Conservation (phyloP, 1,284 basidiomycete genomes). For the Leccinum fuscescens region DNA sequence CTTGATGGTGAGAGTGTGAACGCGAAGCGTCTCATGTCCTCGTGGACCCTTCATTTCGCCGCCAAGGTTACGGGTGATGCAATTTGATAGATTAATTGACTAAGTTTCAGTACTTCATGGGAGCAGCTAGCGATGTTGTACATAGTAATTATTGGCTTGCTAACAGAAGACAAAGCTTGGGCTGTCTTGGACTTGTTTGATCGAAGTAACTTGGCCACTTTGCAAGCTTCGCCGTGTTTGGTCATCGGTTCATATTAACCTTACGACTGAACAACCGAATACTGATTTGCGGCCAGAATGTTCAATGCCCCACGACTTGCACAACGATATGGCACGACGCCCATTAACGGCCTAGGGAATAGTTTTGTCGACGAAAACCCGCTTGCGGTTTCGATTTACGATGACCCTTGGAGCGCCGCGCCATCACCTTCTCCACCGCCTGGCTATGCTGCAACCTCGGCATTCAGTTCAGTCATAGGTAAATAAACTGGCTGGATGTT, state of each 20-base stretch:
- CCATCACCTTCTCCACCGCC: slow-evolving; percentile 76
- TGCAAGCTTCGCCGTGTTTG: neutral
- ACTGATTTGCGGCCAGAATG: slow-evolving; percentile 41
- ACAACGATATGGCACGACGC: slow-evolving; percentile 59
- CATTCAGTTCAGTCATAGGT: slow-evolving; percentile 74
- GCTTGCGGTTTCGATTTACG: slow-evolving; percentile 71
- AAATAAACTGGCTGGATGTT: slow-evolving; percentile 39
- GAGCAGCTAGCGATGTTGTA: slow-evolving; percentile 19
- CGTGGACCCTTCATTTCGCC: slow-evolving; percentile 85
- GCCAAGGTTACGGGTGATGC: slow-evolving; percentile 57
- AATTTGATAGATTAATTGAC: slow-evolving; percentile 18
- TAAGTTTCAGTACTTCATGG: slow-evolving; percentile 14
- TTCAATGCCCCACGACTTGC: slow-evolving; percentile 75
- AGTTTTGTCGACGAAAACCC: slow-evolving; percentile 79
- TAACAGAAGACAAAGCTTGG: slow-evolving; percentile 11
- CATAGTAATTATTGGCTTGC: slow-evolving; percentile 23
- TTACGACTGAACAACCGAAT: slow-evolving; percentile 11
- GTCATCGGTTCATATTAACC: slow-evolving; percentile 3
- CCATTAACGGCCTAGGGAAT: slow-evolving; percentile 58
- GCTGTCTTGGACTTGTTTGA: neutral
- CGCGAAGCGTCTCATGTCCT: slow-evolving; percentile 64
- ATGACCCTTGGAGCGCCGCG: slow-evolving; percentile 84
- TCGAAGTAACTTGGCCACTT: neutral
- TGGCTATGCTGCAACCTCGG: slow-evolving; percentile 43
- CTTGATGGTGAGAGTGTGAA: slow-evolving; percentile 75